Evolutionary conservation across 805 yeast genomes (phyloP).

Genomic region (Metschnikowia reukaufii): DNA sequence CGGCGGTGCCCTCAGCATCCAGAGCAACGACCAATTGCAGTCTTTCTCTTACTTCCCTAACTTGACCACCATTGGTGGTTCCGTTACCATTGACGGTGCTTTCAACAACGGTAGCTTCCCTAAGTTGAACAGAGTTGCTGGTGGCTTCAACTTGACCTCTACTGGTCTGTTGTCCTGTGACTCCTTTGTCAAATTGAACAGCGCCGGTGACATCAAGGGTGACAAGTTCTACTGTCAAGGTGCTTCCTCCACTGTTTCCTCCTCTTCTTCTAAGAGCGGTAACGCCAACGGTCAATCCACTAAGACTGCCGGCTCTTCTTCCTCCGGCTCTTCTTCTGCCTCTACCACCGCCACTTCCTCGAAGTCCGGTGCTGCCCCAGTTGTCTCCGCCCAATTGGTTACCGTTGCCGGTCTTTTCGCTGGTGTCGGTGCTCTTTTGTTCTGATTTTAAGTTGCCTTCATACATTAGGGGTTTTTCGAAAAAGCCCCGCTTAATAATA

Average conservation of each 20-base stretch:
- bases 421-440: conserved; percentile 40
- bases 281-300: conserved; percentile 25
- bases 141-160: conserved; percentile 87
- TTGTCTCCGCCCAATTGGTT: conserved; percentile 25
- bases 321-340: conserved; percentile 20
- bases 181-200: conserved; percentile 67
- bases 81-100: conserved; percentile 76
- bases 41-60: conserved; percentile 71
- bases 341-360: conserved; percentile 21
- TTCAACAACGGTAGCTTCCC: conserved; percentile 79
- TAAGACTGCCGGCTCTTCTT: conserved; percentile 28
- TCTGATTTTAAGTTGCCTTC: conserved; percentile 17
- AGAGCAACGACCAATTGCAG: conserved; percentile 75
- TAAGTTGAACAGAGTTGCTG: conserved; percentile 73
- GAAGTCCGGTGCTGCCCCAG: conserved; percentile 29
- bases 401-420: conserved; percentile 35
- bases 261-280: conserved; percentile 43
- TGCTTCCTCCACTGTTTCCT: conserved; percentile 44
- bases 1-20: conserved; percentile 92
- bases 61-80: conserved; percentile 81
- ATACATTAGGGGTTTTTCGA: background rate
- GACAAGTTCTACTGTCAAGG: conserved; percentile 69
- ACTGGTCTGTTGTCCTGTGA: conserved; percentile 79
- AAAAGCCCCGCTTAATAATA: conserved; percentile 2
- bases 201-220: conserved; percentile 86